Percentiles rank a stretch among this genome's conserved stretches.
These are phyloP conservation scores for Mangifera indica DNA, from an alignment of 345 rosid species.

Conservation along the genomic window DNA sequence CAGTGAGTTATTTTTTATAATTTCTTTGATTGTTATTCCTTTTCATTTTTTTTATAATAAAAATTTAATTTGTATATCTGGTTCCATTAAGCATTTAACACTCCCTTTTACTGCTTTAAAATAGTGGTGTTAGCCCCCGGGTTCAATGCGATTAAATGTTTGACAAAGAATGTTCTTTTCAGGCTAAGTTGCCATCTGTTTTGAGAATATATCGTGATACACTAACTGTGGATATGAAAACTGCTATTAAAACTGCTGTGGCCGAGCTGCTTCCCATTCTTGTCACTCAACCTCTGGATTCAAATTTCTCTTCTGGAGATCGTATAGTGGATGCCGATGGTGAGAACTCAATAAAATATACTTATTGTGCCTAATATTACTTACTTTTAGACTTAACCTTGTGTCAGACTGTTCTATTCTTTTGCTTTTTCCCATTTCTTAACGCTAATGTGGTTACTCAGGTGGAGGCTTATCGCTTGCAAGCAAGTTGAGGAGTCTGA, in stretches of 20 bases:
- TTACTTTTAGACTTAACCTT: neutral
- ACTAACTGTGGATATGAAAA: constrained; percentile 91
- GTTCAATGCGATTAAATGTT: constrained; percentile 14
- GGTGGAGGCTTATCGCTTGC: constrained; percentile 92
- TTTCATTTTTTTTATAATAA: neutral
- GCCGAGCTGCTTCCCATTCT: constrained; percentile 95
- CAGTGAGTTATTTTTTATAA: constrained; percentile 43
- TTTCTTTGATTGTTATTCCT: neutral
- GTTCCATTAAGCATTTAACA: neutral
- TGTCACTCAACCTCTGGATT: constrained; percentile 59
- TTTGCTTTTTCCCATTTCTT: constrained; percentile 2
- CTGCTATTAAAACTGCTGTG: constrained; percentile 85
- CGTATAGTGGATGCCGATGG: constrained; percentile 75
- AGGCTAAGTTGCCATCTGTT: constrained; percentile 92
- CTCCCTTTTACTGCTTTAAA: neutral
- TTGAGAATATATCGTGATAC: constrained; percentile 88
- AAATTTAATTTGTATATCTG: neutral
- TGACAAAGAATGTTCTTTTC: constrained; percentile 26
- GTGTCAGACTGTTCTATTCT: constrained; percentile 13
- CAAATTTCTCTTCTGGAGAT: constrained; percentile 68
- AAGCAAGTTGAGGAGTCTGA: constrained; percentile 85
- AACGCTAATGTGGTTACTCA: constrained; percentile 32
- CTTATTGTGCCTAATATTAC: neutral
- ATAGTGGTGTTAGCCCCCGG: neutral
- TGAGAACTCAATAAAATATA: constrained; percentile 29